These are phyloP conservation scores for Tylopilus subfusipes DNA, from an alignment of 768 basidiomycete species.

Conservation along the genomic window DNA sequence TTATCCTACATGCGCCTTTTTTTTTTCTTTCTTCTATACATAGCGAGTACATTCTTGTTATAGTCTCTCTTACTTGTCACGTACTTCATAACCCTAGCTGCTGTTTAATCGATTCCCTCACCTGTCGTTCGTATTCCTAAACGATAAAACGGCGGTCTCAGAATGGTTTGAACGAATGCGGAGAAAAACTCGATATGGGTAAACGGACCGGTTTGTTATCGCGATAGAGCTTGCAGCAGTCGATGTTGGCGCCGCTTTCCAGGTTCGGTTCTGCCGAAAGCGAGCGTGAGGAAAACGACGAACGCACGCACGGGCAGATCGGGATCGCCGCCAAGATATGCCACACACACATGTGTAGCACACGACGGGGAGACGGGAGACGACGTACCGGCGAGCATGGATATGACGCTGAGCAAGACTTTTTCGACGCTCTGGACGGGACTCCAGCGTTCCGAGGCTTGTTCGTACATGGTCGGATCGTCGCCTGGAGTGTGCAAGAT, in stretches of 20 bases:
- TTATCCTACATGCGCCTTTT: not conserved
- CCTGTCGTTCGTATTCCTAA: slow-evolving; percentile 84
- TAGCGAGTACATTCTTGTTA: slow-evolving; percentile 11
- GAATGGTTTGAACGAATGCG: no score
- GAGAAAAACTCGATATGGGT: no score
- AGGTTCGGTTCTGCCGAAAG: slow-evolving; percentile 79
- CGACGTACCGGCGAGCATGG: slow-evolving; percentile 88
- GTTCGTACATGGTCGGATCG: slow-evolving; percentile 90
- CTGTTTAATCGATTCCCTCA: slow-evolving; percentile 77
- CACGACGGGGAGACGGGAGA: not conserved
- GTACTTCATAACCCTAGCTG: slow-evolving; percentile 71
- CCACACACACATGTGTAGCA: not conserved
- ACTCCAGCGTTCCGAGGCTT: slow-evolving; percentile 94
- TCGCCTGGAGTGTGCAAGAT: slow-evolving; percentile 95
- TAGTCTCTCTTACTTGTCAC: slow-evolving; percentile 10
- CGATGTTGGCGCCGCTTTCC: slow-evolving; percentile 95
- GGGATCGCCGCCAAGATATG: no score
- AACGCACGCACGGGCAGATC: no score
- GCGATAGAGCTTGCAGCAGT: slow-evolving; percentile 95
- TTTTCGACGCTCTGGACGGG: slow-evolving; percentile 99
- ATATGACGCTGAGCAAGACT: slow-evolving; percentile 92
- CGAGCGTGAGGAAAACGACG: not conserved
- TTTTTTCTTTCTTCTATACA: not conserved
- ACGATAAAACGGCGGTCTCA: no score
- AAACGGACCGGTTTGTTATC: slow-evolving; percentile 68